Base-by-base conservation (phyloP, 768 basidiomycete genomes). In the Leccinum longicurvipes region DNA sequence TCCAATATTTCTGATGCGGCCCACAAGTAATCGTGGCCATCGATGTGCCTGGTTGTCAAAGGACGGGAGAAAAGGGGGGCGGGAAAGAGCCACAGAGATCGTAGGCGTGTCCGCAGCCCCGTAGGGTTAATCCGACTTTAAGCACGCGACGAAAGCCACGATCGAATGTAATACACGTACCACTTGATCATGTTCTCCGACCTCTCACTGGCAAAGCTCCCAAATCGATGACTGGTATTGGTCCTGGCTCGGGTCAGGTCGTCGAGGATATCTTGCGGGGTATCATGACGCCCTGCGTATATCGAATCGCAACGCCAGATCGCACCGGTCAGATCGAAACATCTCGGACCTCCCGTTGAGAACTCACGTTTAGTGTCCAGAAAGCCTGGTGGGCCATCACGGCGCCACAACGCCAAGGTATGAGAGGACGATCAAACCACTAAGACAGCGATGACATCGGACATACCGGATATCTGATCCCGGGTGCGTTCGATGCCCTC, bases 21-120 rank as follows among this genome's bases (percentile, higher is more conserved):
- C 82, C 89, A 98, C 81, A 98, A 90, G 70, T 96, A 98, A 73
- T 98, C 95, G 55, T 97, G 92, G 0, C 96, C 96, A 63, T 96
- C 95, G 47, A 96, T 81, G 67, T 94, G 93, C 86, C 87, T 84
- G 28, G 15, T 9, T 29, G 14, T 15, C 27, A 17, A 21, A 17
- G n/a, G 4, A 8, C 10, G 10, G 36, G 10, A 19, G 39, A 39
- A 19, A n/a, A 9, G 7, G 15, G 8, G 36, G 11, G 39, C 10
- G 31, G 27, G 24, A 31, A 45, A 28, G 11, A 14, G 17, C 15
- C 34, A 6, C 36, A 21, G 10, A 39, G 36, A n/a, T n/a, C 36
- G n/a, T 36, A 14, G 17, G 34, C 17, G 32, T 34, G 7, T 34
- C 17, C 34, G 17, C 8, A 17, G 4, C 1, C 29, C 29, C 29